Evolutionary conservation across 148 eudicot species (phyloP), one percentile per base, ranked within the genome.

Genomic region (Nepenthes mirabilis): DNA sequence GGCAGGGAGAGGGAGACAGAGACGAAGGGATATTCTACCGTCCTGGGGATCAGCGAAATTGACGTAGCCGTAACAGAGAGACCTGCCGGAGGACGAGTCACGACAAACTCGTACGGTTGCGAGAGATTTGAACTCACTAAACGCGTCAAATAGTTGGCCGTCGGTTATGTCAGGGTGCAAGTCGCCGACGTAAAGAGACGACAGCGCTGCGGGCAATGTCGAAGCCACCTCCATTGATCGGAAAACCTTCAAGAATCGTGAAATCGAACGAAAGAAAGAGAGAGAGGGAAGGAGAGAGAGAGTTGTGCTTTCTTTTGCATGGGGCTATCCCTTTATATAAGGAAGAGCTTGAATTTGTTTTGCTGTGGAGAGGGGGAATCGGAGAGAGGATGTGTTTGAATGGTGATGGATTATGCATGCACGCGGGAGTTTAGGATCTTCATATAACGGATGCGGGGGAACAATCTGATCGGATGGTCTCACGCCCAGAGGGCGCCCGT

Each of bases 121-220:
- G 2, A 82, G 71, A 37, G 74, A 61, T 55, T 78, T 79, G 61
- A 75, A 82, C 65, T 84, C 86, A 1, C 73, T 75, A 68, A 90
- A 90, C 11, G 79, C 80, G 10, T 83, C 81, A 47, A 56, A 75
- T 2, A 90, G 70, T 68, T 78, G 79, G 0, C 65, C 74, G 2
- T 90, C 88, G 9, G 62, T 78, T 34, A 83, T 70, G 9, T 82
- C 80, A 0, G 51, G 79, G 35, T 72, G 80, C 48, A 90, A 73
- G 75, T 90, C 97, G 1, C 97, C 97, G 9, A 90, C 84, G 72
- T 90, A 90, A 1, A 90, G 64, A 1, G 97, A 85, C 65, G 78
- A 70, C 62, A 79, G 72, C 2, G 60, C 55, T 35, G 53, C 33
- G 23, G 55, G 32, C 33, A 37, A 13, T 37, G 48, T 1, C 36